phyloP scores from a whole-genome alignment of 2,329 filamentous ascomycete genomes.

The Penicillium corylophilum region DNA sequence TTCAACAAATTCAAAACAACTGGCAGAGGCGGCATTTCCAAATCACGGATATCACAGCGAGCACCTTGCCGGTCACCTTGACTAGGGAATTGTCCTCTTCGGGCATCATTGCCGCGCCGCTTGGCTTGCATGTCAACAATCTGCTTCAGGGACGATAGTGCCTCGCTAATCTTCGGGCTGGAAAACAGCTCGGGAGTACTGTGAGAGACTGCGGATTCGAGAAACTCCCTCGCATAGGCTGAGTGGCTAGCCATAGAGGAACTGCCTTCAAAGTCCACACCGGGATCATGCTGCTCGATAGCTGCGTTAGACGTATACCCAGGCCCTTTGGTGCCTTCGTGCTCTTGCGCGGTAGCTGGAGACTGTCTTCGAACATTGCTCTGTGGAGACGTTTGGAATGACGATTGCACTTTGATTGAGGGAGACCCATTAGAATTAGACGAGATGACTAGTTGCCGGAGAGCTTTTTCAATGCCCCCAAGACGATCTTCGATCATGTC shows the following conservation, averaged over 20 bases:
- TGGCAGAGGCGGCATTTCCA: constrained; percentile 39
- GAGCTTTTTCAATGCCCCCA: constrained; percentile 46
- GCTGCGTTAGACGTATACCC: constrained; percentile 22
- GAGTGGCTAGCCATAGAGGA: constrained; percentile 52
- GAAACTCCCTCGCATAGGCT: constrained; percentile 46
- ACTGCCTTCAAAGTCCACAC: constrained; percentile 48
- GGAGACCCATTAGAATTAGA: constrained; percentile 3
- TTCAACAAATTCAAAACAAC: constrained; percentile 35
- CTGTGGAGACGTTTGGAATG: constrained; percentile 12
- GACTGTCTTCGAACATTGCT: constrained; percentile 3
- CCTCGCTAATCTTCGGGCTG: constrained; percentile 40
- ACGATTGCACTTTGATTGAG: neutral
- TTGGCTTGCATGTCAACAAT: constrained; percentile 40
- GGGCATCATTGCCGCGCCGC: constrained; percentile 20
- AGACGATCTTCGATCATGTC: constrained; percentile 53
- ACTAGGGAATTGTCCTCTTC: constrained; percentile 29
- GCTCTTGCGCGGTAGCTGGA: constrained; percentile 3
- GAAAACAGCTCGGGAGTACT: constrained; percentile 34
- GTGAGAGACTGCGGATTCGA: constrained; percentile 41
- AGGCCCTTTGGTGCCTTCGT: constrained; percentile 4
- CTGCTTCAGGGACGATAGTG: constrained; percentile 39
- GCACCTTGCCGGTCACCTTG: constrained; percentile 20
- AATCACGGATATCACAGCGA: constrained; percentile 30
- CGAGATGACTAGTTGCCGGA: constrained; percentile 22
- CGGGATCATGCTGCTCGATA: constrained; percentile 30